Percentiles rank a stretch among this genome's conserved stretches.
Conservation (phyloP, 768 basidiomycete species). For the Lactifluus subvellereus region DNA sequence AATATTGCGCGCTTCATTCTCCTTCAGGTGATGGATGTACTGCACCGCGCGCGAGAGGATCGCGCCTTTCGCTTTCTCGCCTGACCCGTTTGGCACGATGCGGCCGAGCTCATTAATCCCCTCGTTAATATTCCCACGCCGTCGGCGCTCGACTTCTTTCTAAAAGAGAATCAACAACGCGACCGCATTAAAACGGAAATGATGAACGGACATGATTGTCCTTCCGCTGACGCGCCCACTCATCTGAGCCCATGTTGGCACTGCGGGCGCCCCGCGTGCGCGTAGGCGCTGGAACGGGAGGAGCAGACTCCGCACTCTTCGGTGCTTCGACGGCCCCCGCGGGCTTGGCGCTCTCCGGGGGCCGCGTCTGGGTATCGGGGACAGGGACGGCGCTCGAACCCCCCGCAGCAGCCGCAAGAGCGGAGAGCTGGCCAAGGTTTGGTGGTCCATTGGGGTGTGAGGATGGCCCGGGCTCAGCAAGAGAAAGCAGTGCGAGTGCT, state of each 20-base stretch:
- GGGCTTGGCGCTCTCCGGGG: constrained; percentile 24
- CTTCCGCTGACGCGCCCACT: constrained; percentile 75
- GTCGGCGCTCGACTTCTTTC: constrained; percentile 98
- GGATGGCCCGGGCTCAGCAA: constrained; percentile 66
- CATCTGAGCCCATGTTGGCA: constrained; percentile 64
- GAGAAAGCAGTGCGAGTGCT: constrained; percentile 28
- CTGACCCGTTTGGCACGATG: constrained; percentile 82
- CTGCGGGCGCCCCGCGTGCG: constrained; percentile 45
- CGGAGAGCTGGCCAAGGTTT: constrained; percentile 53
- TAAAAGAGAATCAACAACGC: constrained; percentile 30
- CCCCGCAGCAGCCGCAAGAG: constrained; percentile 28
- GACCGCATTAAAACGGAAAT: neutral
- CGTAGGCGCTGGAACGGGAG: constrained; percentile 27
- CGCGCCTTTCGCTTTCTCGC: constrained; percentile 86
- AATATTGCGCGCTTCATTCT: constrained; percentile 85
- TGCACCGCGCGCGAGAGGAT: constrained; percentile 84
- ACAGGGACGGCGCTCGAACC: constrained; percentile 7
- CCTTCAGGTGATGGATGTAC: constrained; percentile 88
- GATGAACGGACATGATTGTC: constrained; percentile 64
- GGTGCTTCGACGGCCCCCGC: neutral
- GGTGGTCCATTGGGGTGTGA: constrained; percentile 67
- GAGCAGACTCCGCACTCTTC: constrained; percentile 9
- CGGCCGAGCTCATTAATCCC: constrained; percentile 89
- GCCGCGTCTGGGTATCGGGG: constrained; percentile 2
- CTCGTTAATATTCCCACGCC: constrained; percentile 93